These are phyloP conservation scores for Hymenoscyphus salicellus DNA, from an alignment of 2,329 filamentous ascomycete species.

Conservation along the genomic window DNA sequence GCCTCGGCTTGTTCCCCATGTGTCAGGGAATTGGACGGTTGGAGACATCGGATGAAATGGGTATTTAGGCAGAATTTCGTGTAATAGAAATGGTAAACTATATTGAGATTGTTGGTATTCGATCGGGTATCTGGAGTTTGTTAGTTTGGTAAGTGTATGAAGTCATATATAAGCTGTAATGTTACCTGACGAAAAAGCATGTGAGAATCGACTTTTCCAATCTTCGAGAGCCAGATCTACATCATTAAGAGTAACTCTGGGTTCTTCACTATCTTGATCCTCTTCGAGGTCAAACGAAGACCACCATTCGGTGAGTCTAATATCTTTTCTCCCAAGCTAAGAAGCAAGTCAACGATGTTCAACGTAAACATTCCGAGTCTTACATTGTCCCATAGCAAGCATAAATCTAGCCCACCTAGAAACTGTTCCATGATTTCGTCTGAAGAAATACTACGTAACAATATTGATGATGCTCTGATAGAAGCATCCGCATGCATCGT, in stretches of 20 bases:
- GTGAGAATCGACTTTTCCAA: not conserved
- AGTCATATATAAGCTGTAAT: not conserved
- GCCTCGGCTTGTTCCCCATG: not conserved
- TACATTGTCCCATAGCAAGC: constrained; percentile 7
- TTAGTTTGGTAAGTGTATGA: not conserved
- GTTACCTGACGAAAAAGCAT: not conserved
- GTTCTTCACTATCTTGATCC: not conserved
- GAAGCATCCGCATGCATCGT: constrained; percentile 2
- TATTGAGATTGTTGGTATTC: constrained; percentile 2
- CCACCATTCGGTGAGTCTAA: constrained; percentile 2
- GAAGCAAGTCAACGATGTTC: not conserved
- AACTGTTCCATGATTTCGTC: not conserved
- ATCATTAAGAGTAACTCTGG: not conserved
- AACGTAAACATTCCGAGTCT: not conserved
- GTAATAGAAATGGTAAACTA: not conserved
- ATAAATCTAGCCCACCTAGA: not conserved
- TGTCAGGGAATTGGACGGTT: not conserved
- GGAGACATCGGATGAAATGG: constrained; percentile 1
- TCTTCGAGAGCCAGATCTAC: not conserved
- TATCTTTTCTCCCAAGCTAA: constrained; percentile 3
- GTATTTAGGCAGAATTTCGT: constrained; percentile 3
- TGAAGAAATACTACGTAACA: not conserved
- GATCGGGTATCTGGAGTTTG: not conserved
- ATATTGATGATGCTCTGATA: not conserved
- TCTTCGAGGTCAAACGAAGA: not conserved